A percentile compares a stretch with the other conserved stretches of the same genome.
Conservation (phyloP, 768 basidiomycete genomes). For the Leccinum aurantiacum region DNA sequence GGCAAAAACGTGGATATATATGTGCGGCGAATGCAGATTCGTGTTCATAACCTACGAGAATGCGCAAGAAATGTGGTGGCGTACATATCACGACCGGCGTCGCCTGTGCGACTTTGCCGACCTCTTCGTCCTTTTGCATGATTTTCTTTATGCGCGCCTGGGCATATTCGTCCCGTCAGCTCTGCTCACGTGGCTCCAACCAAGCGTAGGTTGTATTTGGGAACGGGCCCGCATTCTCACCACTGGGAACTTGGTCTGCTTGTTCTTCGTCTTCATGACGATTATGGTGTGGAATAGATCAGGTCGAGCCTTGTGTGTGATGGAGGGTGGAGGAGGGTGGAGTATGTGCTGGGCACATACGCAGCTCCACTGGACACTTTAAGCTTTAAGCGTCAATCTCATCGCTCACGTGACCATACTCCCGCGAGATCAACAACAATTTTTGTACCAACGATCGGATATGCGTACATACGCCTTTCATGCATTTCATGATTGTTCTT, state of each 20-base stretch:
- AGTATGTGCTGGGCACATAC: constrained; percentile 15
- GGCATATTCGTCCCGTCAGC: constrained; percentile 10
- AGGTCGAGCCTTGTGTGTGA: neutral
- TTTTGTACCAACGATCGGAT: too few relatives aligned
- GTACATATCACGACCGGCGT: constrained; percentile 95
- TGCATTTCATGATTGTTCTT: neutral
- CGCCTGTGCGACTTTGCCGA: constrained; percentile 95
- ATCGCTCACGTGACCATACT: constrained; percentile 26
- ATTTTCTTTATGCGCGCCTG: constrained; percentile 99
- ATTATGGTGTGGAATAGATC: neutral
- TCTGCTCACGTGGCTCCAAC: neutral
- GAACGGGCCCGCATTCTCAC: constrained; percentile 44
- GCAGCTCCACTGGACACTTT: neutral
- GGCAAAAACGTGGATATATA: neutral
- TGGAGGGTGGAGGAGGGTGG: neutral
- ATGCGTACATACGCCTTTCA: neutral
- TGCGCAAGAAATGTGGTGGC: constrained; percentile 34
- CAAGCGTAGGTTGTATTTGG: neutral
- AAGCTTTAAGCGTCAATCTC: constrained; percentile 17
- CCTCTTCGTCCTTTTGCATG: constrained; percentile 99
- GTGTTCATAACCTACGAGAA: constrained; percentile 17
- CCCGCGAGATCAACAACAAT: neutral
- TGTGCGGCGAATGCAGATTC: neutral
- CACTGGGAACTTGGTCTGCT: constrained; percentile 88
- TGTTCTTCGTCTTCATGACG: constrained; percentile 86